Evolutionary conservation across 2,329 filamentous ascomycete species (phyloP), one percentile per base, ranked within the genome.

Genomic region (Cryphonectria carpinicola): DNA sequence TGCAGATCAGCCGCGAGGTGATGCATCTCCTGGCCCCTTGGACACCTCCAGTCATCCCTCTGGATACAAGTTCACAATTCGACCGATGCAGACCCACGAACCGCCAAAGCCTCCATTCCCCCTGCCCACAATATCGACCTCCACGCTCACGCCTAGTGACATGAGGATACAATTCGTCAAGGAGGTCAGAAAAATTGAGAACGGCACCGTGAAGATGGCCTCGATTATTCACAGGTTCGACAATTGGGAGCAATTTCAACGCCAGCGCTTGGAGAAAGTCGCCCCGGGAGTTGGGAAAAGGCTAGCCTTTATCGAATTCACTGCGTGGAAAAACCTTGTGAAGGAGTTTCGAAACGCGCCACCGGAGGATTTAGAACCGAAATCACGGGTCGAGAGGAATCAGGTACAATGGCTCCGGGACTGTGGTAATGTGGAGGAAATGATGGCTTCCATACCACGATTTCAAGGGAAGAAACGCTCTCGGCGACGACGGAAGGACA

Each of bases 391-490:
- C 13, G 37, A 28, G 17, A 39, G 2, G 22, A 22, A 17, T 4
- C 58, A 64, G 32, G n/a, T 54, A 7, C 8, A 32, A 28, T 60
- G 52, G 62, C 28, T 69, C 11, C 52, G 28, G 17, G 6, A n/a
- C 3, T 69, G 70, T 56, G 65, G 63, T 65, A 70, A 39, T 22
- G n/a, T 37, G 13, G 73, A 77, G 0, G 72, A 72, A 8, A 82
- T 84, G 79, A 76, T 74, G 32, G 73, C 71, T 14, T 76, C 77
- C 0, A 84, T 83, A 81, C 68, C 76, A 17, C 65, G 66, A 11
- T 66, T 81, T n/a, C 58, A 22, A 28, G 58, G 32, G 5, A 28
- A 28, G 17, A 8, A 11, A 17, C 35, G 41, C n/a, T 13, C 5
- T 6, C 8, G 39, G 11, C 68, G 71, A 63, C 14, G 72, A 72